phyloP scores from a whole-genome alignment of 2,329 filamentous ascomycete species.

The Colletotrichum destructivum region DNA sequence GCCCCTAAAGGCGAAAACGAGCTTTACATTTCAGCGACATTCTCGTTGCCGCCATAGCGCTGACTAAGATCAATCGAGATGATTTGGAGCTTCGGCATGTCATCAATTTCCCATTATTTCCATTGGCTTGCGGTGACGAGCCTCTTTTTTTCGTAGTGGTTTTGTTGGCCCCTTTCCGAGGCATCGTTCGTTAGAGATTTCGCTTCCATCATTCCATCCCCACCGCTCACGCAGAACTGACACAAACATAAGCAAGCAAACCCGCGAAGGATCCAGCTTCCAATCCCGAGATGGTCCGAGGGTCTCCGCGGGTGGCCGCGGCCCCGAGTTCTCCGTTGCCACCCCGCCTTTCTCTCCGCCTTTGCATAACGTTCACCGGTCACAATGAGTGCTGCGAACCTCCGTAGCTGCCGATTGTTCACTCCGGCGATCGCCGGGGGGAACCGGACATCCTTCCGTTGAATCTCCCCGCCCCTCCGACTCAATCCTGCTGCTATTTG shows the following conservation, averaged over 20 bases:
- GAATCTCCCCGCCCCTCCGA: neutral
- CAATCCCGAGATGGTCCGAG: conserved; percentile 33
- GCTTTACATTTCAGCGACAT: conserved; percentile 11
- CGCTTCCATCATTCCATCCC: conserved; percentile 21
- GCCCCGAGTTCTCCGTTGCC: conserved; percentile 17
- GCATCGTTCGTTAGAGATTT: conserved; percentile 8
- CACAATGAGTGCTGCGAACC: neutral
- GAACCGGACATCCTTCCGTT: neutral
- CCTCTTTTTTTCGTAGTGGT: neutral
- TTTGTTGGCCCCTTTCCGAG: neutral
- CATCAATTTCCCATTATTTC: neutral
- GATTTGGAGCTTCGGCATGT: conserved; percentile 23
- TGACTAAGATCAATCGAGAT: conserved; percentile 28
- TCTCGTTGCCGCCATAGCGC: neutral
- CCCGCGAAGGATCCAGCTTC: neutral
- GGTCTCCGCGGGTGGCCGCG: conserved; percentile 20
- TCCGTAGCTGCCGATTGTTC: conserved; percentile 22
- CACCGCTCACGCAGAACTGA: conserved; percentile 17
- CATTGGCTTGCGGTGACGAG: conserved; percentile 6
- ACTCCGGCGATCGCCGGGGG: conserved; percentile 7
- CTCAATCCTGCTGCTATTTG: neutral
- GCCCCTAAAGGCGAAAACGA: conserved; percentile 9
- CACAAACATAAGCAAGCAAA: conserved; percentile 2
- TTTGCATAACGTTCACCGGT: conserved; percentile 31
- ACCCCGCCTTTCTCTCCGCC: conserved; percentile 10